Percentiles rank a stretch among this genome's conserved stretches.
Conservation (phyloP, 2,329 filamentous ascomycete genomes). For the Neonectria coccinea region DNA sequence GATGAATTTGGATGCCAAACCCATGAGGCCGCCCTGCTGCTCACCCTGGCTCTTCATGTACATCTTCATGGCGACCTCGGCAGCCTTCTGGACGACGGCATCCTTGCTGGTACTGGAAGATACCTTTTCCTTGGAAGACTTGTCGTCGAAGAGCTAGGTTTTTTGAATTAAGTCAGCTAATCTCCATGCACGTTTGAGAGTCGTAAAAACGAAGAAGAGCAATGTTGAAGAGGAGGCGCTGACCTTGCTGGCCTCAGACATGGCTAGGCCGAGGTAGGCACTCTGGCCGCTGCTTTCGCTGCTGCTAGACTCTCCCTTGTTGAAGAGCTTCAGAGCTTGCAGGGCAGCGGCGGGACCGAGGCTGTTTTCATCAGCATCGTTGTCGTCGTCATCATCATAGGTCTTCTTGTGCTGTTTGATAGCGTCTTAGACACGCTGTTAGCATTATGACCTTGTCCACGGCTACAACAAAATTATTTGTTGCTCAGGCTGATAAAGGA, state of each 20-base stretch:
- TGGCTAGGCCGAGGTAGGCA: slow-evolving; percentile 85
- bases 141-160: slow-evolving; percentile 68
- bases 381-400: slow-evolving; percentile 67
- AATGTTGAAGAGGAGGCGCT: slow-evolving; percentile 31
- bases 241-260: slow-evolving; percentile 87
- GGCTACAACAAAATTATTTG: background rate
- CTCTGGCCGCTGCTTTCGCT: slow-evolving; percentile 75
- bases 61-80: slow-evolving; percentile 90
- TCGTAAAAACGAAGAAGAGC: background rate
- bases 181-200: background rate
- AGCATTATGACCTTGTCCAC: background rate
- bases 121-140: slow-evolving; percentile 65
- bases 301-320: slow-evolving; percentile 61
- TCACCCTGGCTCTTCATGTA: slow-evolving; percentile 82
- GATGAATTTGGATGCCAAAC: slow-evolving; percentile 63
- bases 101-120: slow-evolving; percentile 78
- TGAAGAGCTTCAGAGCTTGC: slow-evolving; percentile 86
- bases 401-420: slow-evolving; percentile 81
- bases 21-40: slow-evolving; percentile 55
- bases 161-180: slow-evolving; percentile 21
- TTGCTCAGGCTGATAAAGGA: too few species aligned
- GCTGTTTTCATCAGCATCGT: slow-evolving; percentile 58
- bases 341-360: slow-evolving; percentile 82
- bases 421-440: slow-evolving; percentile 62
- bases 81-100: slow-evolving; percentile 80